Evolutionary conservation across 768 basidiomycete species (phyloP).

Genomic region (Suillus plorans): DNA sequence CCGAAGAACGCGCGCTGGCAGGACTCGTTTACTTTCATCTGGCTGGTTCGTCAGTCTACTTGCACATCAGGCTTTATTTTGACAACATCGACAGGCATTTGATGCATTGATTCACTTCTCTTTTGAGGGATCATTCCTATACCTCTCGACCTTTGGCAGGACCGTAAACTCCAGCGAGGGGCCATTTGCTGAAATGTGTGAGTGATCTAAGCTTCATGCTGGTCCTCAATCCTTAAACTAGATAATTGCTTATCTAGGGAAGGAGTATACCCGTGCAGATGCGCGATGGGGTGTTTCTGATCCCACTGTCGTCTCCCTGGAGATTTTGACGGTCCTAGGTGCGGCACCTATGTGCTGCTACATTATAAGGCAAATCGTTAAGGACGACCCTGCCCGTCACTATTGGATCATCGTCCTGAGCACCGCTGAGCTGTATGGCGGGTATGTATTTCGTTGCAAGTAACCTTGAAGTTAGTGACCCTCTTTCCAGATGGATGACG

Average conservation of each 20-base stretch:
- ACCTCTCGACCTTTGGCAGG: slow-evolving; percentile 71
- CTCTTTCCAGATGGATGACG: slow-evolving; percentile 69
- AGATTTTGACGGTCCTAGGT: slow-evolving; percentile 75
- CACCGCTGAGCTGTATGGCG: slow-evolving; percentile 78
- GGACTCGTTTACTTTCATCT: slow-evolving; percentile 72
- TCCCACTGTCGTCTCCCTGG: slow-evolving; percentile 77
- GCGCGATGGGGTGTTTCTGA: slow-evolving; percentile 81
- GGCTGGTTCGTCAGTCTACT: slow-evolving; percentile 54
- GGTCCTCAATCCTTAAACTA: not conserved
- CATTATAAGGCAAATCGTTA: slow-evolving; percentile 63
- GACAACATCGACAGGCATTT: slow-evolving; percentile 51
- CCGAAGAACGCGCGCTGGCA: slow-evolving; percentile 64
- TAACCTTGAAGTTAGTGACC: not conserved
- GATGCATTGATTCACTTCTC: slow-evolving; percentile 79
- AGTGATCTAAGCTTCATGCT: slow-evolving; percentile 23
- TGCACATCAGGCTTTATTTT: slow-evolving; percentile 2
- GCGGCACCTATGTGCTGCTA: slow-evolving; percentile 75
- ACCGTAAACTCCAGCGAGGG: slow-evolving; percentile 70
- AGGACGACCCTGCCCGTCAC: slow-evolving; percentile 57
- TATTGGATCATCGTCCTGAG: slow-evolving; percentile 76
- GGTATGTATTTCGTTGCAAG: slow-evolving; percentile 38
- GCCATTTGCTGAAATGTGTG: slow-evolving; percentile 73
- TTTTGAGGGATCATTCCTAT: slow-evolving; percentile 81
- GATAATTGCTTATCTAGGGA: slow-evolving; percentile 48
- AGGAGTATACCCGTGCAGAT: slow-evolving; percentile 79